A percentile compares a stretch with the other conserved stretches of the same genome.
Conservation (phyloP, 148 eudicot species). For the Nyssa sinensis region DNA sequence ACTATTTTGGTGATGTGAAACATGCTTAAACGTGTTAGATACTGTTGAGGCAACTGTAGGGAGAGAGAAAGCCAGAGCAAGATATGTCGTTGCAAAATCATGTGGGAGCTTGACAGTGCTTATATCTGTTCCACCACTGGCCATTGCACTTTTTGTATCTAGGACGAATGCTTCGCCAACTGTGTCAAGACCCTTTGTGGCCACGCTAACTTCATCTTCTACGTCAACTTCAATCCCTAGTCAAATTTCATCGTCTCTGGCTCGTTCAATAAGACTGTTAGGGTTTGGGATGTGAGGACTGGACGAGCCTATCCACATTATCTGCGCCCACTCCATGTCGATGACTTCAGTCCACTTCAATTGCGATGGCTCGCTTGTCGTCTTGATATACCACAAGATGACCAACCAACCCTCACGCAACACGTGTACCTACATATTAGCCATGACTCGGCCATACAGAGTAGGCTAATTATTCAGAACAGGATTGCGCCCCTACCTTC, state of each 20-base stretch:
- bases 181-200: conserved; percentile 75
- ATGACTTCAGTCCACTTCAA: conserved; percentile 78
- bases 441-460: no score
- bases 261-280: conserved; percentile 69
- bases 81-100: no score
- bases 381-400: no score
- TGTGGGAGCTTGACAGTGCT: no score
- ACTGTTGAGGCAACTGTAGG: no score
- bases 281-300: conserved; percentile 91
- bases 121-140: conserved; percentile 95
- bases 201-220: conserved; percentile 66
- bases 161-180: conserved; percentile 65
- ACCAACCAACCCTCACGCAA: no score
- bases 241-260: conserved; percentile 80
- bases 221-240: conserved; percentile 70
- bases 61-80: no score
- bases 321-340: conserved; percentile 67
- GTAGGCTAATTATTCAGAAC: no score
- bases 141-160: conserved; percentile 72
- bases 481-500: no score
- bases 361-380: conserved; percentile 76
- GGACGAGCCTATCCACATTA: conserved; percentile 48
- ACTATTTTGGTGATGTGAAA: no score
- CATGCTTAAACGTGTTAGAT: no score
- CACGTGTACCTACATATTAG: no score